Evolutionary conservation across 306 rosid genomes (phyloP).

Genomic region (Coriaria nepalensis): DNA sequence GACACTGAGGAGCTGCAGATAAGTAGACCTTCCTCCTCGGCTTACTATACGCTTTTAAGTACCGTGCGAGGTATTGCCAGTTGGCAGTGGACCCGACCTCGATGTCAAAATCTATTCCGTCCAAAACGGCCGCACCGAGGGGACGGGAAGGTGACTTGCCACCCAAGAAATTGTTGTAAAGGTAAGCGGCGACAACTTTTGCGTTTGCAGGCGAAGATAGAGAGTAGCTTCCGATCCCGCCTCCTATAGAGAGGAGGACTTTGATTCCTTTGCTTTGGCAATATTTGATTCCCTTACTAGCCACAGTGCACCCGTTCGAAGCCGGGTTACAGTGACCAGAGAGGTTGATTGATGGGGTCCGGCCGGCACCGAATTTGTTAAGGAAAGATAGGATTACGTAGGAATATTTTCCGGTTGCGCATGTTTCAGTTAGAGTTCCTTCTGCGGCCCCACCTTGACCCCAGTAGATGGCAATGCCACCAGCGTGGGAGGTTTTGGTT

Average conservation of each 20-base stretch:
- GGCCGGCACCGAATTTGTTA: slow-evolving; percentile 24
- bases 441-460: slow-evolving; percentile 58
- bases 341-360: slow-evolving; percentile 46
- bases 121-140: slow-evolving; percentile 48
- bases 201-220: slow-evolving; percentile 39
- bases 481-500: too few relatives aligned
- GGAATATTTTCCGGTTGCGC: slow-evolving; percentile 41
- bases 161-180: slow-evolving; percentile 66
- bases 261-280: slow-evolving; percentile 53
- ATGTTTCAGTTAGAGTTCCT: slow-evolving; percentile 49
- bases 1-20: slow-evolving; percentile 75
- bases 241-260: slow-evolving; percentile 55
- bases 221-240: slow-evolving; percentile 44
- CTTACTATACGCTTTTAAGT: slow-evolving; percentile 20
- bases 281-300: slow-evolving; percentile 27
- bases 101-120: slow-evolving; percentile 67
- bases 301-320: slow-evolving; percentile 22
- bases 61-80: slow-evolving; percentile 34
- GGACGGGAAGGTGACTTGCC: slow-evolving; percentile 51
- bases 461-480: slow-evolving; percentile 69
- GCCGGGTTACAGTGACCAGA: slow-evolving; percentile 59
- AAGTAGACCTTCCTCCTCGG: slow-evolving; percentile 25
- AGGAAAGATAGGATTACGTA: slow-evolving; percentile 41
- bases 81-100: slow-evolving; percentile 37
- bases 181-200: slow-evolving; percentile 22